phyloP scores from a whole-genome alignment of 2,329 filamentous ascomycete species.

The Claviceps humidiphila region DNA sequence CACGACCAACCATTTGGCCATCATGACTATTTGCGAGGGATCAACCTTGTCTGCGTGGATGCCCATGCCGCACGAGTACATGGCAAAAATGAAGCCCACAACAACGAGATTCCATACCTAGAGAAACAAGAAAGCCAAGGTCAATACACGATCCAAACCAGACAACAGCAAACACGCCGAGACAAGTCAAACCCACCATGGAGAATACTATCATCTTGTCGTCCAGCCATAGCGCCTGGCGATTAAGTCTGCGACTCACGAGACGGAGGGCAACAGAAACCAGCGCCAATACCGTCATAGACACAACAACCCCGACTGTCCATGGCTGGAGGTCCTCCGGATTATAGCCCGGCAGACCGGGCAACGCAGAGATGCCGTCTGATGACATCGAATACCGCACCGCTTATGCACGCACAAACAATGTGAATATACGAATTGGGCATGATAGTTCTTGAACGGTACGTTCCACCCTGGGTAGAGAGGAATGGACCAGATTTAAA shows the following conservation, averaged over 20 bases:
- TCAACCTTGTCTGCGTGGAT: slow-evolving; percentile 28
- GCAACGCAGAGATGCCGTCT: slow-evolving; percentile 7
- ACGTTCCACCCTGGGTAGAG: neutral
- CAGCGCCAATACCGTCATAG: slow-evolving; percentile 28
- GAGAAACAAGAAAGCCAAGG: neutral
- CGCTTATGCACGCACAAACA: neutral
- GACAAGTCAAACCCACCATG: slow-evolving; percentile 21
- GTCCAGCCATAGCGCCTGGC: slow-evolving; percentile 33
- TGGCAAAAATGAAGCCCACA: slow-evolving; percentile 34
- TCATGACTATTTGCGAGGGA: slow-evolving; percentile 23
- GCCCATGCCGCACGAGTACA: slow-evolving; percentile 33
- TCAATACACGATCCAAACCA: neutral
- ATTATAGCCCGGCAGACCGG: slow-evolving; percentile 12
- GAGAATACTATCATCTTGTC: slow-evolving; percentile 35
- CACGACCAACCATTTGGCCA: slow-evolving; percentile 33
- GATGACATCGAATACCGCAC: slow-evolving; percentile 2
- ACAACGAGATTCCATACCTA: slow-evolving; percentile 29
- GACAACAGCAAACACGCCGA: too few relatives aligned
- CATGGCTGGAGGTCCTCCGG: slow-evolving; percentile 27
- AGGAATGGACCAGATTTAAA: neutral
- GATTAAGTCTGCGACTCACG: slow-evolving; percentile 25
- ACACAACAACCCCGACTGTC: slow-evolving; percentile 23
- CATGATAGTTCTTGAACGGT: neutral
- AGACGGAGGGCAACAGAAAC: slow-evolving; percentile 25
- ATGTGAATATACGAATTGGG: neutral